Base-by-base conservation (phyloP, 495 filamentous ascomycete genomes). In the Podospora didyma region DNA sequence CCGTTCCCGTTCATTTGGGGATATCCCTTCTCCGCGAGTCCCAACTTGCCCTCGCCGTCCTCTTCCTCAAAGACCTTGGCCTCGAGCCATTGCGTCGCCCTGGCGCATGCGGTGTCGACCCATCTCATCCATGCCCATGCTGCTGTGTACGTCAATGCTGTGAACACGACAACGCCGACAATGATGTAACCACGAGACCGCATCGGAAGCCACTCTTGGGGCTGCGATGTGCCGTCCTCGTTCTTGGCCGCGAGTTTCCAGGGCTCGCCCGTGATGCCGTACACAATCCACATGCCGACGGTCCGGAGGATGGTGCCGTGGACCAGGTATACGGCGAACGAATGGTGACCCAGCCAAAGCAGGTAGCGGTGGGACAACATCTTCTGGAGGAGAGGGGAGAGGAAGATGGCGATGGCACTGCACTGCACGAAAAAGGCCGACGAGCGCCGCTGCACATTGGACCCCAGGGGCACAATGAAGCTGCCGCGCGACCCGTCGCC, bases 291-390 rank as follows among this genome's bases (percentile, higher is more conserved):
- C 35, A 79, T 80, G 16, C 83, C 74, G 0, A 89, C 66, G 4
- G 78, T 79, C 26, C 85, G 78, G 35, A 88, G 73, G 23, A 88
- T 75, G 14, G 82, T 80, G 22, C 85, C 85, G 72, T 88, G 85
- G 6, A 81, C 71, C 4, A 88, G 79, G 59, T 88, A 88, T 26
- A 88, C 82, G 20, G 85, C 84, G 62, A 88, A 88, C 41, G 79
- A 82, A 65, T 86, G 80, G 60, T 82, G 81, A 16, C 85, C 85
- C 19, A 87, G 72, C 84, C 83, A 87, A 56, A 86, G 78, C 6
- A 88, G 73, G 5, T 79, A 64, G 16, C 74, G 72, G 64, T 79
- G 79, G 6, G 82, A 78, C 7, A 88, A 75, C 31, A 80, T 66
- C 21, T 75, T 73, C 57, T 86, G 82, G 21, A 81, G 68, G 7